Base-by-base conservation (phyloP, 192 early-diverging fungal genomes). In the Jimgerdemannia lactiflua region DNA sequence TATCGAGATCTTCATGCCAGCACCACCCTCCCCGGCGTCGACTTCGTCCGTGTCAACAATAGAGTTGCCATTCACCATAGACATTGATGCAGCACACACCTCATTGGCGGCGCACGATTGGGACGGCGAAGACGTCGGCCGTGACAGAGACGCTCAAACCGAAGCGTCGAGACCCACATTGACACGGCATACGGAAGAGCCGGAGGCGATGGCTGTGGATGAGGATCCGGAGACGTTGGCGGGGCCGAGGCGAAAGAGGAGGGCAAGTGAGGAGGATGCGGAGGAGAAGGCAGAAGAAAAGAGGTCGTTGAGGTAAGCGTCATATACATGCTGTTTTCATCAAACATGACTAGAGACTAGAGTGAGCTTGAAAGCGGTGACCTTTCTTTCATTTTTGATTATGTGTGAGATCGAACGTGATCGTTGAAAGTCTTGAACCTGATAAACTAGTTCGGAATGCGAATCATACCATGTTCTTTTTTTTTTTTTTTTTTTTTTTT, bases 261-360 rank as follows among this genome's bases (percentile, higher is more conserved):
- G 39, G 11, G 74, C 73, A 17, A 69, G 67, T n/a, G 80, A 75
- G 18, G 49, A 81, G 20, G 76, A 77, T 19, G 65, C 77, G 14
- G 75, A 77, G 19, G 66, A 72, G 43, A 78, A 78, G 40, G 72
- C 71, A 18, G 77, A 82, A 63, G 77, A 78, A 64, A 80, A 73
- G 67, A 67, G 77, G 39, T 65, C 77, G 19, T 70, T 82, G 63
- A 75, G 80, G 80, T 82, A 82, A 70, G 44, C 49, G 1, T 71
- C 4, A 39, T 43, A 59, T 11, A 19, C 17, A 40, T 66, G 59
- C 40, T 42, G 29, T 20, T 64, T 70, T 43, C 29, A 64, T 17
- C 39, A 8, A 44, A 42, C 20, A 64, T 42, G 17, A 73, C 19
- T 71, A 29, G 1, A 29, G 17, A 73, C 19, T 71, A 29, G 1